These are phyloP conservation scores for Arabidopsis arenosa DNA, from an alignment of 345 rosid species.

Conservation along the genomic window DNA sequence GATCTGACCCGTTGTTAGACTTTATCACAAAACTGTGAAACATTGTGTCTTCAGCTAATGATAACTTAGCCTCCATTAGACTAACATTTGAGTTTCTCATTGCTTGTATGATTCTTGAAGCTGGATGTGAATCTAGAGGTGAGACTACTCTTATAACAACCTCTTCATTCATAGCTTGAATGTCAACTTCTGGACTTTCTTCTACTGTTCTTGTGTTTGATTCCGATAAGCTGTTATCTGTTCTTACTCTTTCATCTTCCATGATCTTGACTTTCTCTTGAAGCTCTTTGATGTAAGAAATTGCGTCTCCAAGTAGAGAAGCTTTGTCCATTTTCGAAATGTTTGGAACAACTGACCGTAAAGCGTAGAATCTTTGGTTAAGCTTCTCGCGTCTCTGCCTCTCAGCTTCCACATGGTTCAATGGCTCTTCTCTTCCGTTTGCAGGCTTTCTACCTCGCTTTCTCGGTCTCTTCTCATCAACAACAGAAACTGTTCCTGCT, in stretches of 20 bases:
- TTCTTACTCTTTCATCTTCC: constrained; percentile 72
- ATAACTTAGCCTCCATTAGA: constrained; percentile 70
- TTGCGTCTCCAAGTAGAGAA: constrained; percentile 89
- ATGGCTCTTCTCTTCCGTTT: constrained; percentile 95
- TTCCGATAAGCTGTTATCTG: constrained; percentile 57
- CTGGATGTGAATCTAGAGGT: constrained; percentile 83
- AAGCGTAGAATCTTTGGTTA: constrained; percentile 90
- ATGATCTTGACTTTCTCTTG: constrained; percentile 77
- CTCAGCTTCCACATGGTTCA: constrained; percentile 98
- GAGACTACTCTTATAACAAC: constrained; percentile 74
- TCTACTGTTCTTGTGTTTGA: constrained; percentile 44
- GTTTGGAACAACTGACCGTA: constrained; percentile 97
- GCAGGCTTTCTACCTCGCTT: constrained; percentile 98
- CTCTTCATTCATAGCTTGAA: constrained; percentile 66
- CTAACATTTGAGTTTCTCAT: constrained; percentile 68
- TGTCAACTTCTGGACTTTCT: constrained; percentile 56
- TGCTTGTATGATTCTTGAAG: constrained; percentile 73
- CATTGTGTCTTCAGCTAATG: constrained; percentile 63
- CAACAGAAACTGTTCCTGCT: constrained; percentile 21
- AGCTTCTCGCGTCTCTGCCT: constrained; percentile 95
- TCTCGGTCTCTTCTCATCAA: constrained; percentile 77
- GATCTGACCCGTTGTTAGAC: constrained; percentile 64
- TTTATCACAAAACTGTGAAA: constrained; percentile 81
- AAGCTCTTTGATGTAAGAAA: constrained; percentile 92
- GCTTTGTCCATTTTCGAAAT: constrained; percentile 99